Conservation (phyloP, 2,329 filamentous ascomycete genomes). For the Akanthomyces lecanii region DNA sequence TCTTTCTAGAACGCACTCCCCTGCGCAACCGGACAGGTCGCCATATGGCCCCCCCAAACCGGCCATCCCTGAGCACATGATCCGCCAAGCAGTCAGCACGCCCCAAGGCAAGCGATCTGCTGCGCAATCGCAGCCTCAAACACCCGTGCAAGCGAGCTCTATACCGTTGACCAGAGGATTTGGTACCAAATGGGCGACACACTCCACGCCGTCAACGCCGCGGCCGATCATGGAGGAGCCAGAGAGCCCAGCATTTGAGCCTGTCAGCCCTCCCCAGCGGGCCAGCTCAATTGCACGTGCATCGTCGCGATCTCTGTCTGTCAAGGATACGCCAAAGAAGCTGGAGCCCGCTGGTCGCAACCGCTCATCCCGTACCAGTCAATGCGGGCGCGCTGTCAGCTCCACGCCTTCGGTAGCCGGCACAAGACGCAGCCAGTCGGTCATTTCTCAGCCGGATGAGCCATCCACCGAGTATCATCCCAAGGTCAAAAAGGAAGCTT, state of each 20-base stretch:
- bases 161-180: conserved; percentile 32
- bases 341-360: conserved; percentile 23
- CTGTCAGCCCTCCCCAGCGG: conserved; percentile 51
- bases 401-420: conserved; percentile 33
- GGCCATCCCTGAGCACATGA: conserved; percentile 39
- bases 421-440: conserved; percentile 42
- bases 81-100: conserved; percentile 35
- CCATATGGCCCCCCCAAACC: conserved; percentile 34
- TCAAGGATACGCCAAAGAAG: conserved; percentile 21
- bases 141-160: conserved; percentile 31
- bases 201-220: conserved; percentile 56
- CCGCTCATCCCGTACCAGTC: conserved; percentile 34
- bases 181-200: conserved; percentile 57
- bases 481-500: conserved; percentile 55
- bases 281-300: conserved; percentile 34
- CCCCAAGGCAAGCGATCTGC: conserved; percentile 30
- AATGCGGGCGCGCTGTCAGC: conserved; percentile 32
- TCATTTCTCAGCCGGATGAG: conserved; percentile 46
- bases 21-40: conserved; percentile 28
- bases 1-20: conserved; percentile 24
- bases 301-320: conserved; percentile 25
- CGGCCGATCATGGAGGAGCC: conserved; percentile 34
- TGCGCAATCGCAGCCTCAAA: conserved; percentile 31
- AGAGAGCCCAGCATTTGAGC: conserved; percentile 53
- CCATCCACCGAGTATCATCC: conserved; percentile 39